Base-by-base conservation (phyloP, 2,329 filamentous ascomycete genomes). In the Zelopaecilomyces penicillatus region DNA sequence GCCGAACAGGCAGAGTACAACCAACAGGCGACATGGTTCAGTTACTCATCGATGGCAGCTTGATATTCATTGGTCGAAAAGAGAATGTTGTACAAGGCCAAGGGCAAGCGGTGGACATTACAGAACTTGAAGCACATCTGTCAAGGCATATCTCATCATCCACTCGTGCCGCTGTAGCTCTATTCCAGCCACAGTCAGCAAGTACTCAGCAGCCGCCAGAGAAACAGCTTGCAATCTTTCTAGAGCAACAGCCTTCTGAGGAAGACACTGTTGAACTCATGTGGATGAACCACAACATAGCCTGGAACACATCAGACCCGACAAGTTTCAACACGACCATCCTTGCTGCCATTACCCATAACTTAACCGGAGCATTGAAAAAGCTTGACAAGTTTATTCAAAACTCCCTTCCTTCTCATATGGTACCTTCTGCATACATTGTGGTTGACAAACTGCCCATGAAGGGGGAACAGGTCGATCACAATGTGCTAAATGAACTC, bases 401-500 rank as follows among this genome's bases (percentile, higher is more conserved):
- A 6, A 41, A 41, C n/a, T 41, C 39, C 4, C 12, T 41, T 5
- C 39, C 39, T 19, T 41, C 39, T 10, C 39, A 41, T n/a, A 41
- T 41, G 39, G n/a, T 41, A 19, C 39, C 39, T 19, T 33, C 10
- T 27, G 29, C 39, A 8, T 41, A 41, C 57, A 61, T 11, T 61
- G 61, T 40, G 62, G 61, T 11, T 46, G 43, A n/a, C 52, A 51
- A 34, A 51, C 55, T 5, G 65, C 66, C 1, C 45, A 50, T 12
- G 52, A 54, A 5, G 46, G 54, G 4, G 66, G 65, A 35, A 32
- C n/a, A 19, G 19, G 3, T 19, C 19, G 19, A 19, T 19, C 19
- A 19, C 19, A 19, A 19, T 19, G 19, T 19, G 19, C 3, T 19
- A 19, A 19, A 19, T 19, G 19, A 19, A 19, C 19, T 19, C 19